phyloP scores from a whole-genome alignment of 1,139 yeast species.

The Scheffersomyces segobiensis region DNA sequence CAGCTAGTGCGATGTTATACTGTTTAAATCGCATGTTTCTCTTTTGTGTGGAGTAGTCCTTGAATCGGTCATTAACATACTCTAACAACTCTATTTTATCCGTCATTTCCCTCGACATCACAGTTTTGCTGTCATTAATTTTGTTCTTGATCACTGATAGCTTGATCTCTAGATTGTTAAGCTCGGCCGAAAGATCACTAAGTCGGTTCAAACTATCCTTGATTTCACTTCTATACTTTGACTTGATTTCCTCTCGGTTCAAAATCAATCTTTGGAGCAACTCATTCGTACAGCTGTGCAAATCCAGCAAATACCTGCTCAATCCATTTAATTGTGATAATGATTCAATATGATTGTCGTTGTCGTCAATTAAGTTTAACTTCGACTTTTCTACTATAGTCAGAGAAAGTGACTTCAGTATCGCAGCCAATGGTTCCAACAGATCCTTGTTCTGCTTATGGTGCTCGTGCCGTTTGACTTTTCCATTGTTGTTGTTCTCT shows the following conservation, averaged over 20 bases:
- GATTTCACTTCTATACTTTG: conserved; percentile 27
- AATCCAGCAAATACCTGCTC: conserved; percentile 9
- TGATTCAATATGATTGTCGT: conserved; percentile 6
- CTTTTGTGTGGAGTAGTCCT: conserved; percentile 24
- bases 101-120: conserved; percentile 28
- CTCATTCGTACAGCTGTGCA: conserved; percentile 9
- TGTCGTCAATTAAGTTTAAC: conserved; percentile 3
- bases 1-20: conserved; percentile 21
- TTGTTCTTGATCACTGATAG: conserved; percentile 24
- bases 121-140: conserved; percentile 27
- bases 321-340: conserved; percentile 12
- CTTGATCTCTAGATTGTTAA: conserved; percentile 29
- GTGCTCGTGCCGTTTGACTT: conserved; percentile 1
- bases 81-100: conserved; percentile 36
- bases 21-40: conserved; percentile 32
- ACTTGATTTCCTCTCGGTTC: conserved; percentile 18
- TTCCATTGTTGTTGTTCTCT: conserved; percentile 4
- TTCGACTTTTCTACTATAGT: neutral
- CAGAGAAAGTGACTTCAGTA: conserved; percentile 5
- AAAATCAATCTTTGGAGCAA: conserved; percentile 14
- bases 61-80: conserved; percentile 27
- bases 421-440: conserved; percentile 7
- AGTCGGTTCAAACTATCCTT: conserved; percentile 29
- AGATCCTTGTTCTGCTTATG: conserved; percentile 7
- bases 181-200: conserved; percentile 25